Conservation (phyloP, 768 basidiomycete genomes). For the Psilocybe cubensis region DNA sequence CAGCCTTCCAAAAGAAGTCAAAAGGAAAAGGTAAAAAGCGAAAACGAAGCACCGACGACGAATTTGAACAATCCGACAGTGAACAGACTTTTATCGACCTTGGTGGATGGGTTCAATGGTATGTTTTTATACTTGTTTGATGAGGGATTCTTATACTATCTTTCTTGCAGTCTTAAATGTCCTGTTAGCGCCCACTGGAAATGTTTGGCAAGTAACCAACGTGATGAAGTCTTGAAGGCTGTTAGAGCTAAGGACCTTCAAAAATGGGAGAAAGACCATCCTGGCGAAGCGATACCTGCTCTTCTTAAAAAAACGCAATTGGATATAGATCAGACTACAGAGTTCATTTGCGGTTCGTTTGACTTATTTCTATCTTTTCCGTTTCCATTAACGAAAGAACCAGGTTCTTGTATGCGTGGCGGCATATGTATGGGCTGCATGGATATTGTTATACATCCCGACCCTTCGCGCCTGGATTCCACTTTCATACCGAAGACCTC, state of each 20-base stretch:
- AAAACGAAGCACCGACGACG: conserved; percentile 42
- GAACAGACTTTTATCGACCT: conserved; percentile 53
- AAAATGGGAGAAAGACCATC: conserved; percentile 37
- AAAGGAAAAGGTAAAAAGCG: conserved; percentile 46
- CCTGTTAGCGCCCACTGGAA: conserved; percentile 79
- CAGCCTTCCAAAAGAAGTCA: conserved; percentile 38
- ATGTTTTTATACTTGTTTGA: conserved; percentile 17
- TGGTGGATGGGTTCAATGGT: conserved; percentile 91
- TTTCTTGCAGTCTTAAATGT: conserved; percentile 66
- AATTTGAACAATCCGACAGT: conserved; percentile 56
- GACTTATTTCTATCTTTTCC: not conserved
- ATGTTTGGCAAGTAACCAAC: conserved; percentile 67
- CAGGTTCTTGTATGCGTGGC: conserved; percentile 69
- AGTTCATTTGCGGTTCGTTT: conserved; percentile 70
- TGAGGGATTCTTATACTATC: conserved; percentile 12
- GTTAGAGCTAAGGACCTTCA: conserved; percentile 54
- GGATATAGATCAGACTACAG: conserved; percentile 62
- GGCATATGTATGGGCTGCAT: conserved; percentile 80
- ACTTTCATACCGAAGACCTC: conserved; percentile 4
- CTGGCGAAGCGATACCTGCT: conserved; percentile 21
- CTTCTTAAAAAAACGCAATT: conserved; percentile 49
- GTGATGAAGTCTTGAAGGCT: conserved; percentile 75
- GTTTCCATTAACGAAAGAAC: not conserved
- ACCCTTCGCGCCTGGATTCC: conserved; percentile 25
- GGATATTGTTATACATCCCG: conserved; percentile 56